Evolutionary conservation across 2,329 filamentous ascomycete genomes (phyloP).

Genomic region (Penicillium vulpinum): DNA sequence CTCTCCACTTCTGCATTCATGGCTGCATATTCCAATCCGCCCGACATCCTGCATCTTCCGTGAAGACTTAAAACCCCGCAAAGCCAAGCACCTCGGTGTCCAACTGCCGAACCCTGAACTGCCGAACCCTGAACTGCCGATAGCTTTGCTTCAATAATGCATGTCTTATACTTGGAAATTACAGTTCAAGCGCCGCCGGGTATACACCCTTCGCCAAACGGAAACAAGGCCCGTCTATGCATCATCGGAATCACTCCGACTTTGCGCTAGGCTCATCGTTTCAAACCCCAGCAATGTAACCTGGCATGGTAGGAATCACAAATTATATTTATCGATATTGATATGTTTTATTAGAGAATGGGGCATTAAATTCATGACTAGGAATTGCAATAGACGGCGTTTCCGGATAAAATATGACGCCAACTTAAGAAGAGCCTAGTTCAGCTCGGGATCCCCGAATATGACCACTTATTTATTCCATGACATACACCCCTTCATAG

Average conservation of each 20-base stretch:
- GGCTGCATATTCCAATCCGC: background rate
- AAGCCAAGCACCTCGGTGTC: slow-evolving; percentile 1
- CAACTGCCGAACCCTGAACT: slow-evolving; percentile 1
- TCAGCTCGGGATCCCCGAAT: background rate
- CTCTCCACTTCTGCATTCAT: background rate
- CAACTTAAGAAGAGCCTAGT: background rate
- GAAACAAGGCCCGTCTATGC: background rate
- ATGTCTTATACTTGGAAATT: too few relatives aligned
- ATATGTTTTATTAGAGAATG: too few relatives aligned
- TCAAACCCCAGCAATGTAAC: background rate
- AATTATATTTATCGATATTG: background rate
- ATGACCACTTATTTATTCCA: background rate
- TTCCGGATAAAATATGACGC: background rate
- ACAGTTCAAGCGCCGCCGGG: background rate
- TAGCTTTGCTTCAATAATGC: background rate
- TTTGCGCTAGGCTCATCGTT: background rate
- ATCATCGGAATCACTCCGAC: background rate
- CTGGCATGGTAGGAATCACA: background rate
- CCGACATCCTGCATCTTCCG: background rate
- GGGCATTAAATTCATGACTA: background rate
- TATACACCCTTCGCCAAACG: background rate
- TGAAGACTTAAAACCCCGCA: background rate
- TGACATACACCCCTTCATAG: background rate
- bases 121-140: background rate
- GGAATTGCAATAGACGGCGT: background rate